Percentiles rank a stretch among this genome's conserved stretches.
These are phyloP conservation scores for Candida buenavistaensis DNA, from an alignment of 1,139 yeast genomes.

Conservation along the genomic window DNA sequence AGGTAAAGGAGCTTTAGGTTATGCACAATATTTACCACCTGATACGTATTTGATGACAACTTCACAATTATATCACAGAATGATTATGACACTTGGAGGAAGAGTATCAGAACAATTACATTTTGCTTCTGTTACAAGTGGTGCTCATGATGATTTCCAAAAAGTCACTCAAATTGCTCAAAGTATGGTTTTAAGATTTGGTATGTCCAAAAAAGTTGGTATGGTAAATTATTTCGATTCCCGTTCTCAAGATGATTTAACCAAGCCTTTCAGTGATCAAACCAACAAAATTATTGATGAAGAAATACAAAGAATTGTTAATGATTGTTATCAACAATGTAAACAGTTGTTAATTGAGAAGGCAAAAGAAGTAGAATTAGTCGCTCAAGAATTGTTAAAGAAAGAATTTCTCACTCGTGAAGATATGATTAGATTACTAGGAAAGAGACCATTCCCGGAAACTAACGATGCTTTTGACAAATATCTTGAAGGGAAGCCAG, in stretches of 20 bases:
- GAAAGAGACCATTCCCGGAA: conserved; percentile 89
- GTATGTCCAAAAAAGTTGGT: conserved; percentile 88
- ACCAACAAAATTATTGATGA: conserved; percentile 79
- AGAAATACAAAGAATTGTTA: conserved; percentile 81
- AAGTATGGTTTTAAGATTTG: conserved; percentile 87
- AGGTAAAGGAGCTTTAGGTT: conserved; percentile 96
- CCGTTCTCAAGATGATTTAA: conserved; percentile 60
- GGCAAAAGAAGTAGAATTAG: conserved; percentile 70
- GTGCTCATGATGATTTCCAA: conserved; percentile 94
- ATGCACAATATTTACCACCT: conserved; percentile 95
- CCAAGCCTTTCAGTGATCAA: conserved; percentile 89
- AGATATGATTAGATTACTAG: conserved; percentile 84
- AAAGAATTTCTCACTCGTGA: conserved; percentile 89
- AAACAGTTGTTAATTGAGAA: conserved; percentile 66
- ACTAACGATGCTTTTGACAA: conserved; percentile 92
- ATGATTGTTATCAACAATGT: conserved; percentile 75
- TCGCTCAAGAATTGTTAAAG: conserved; percentile 79
- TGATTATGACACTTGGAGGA: conserved; percentile 97
- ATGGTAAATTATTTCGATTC: conserved; percentile 65
- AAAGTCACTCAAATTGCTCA: conserved; percentile 95
- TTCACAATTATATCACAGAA: conserved; percentile 79
- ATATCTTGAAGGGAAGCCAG: conserved; percentile 53
- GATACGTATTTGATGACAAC: conserved; percentile 82
- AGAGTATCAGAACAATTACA: conserved; percentile 93
- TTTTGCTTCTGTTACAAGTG: conserved; percentile 87